Percentiles rank a stretch among this genome's conserved stretches.
phyloP scores from a whole-genome alignment of 1,139 yeast genomes.

The Candida smagusa region DNA sequence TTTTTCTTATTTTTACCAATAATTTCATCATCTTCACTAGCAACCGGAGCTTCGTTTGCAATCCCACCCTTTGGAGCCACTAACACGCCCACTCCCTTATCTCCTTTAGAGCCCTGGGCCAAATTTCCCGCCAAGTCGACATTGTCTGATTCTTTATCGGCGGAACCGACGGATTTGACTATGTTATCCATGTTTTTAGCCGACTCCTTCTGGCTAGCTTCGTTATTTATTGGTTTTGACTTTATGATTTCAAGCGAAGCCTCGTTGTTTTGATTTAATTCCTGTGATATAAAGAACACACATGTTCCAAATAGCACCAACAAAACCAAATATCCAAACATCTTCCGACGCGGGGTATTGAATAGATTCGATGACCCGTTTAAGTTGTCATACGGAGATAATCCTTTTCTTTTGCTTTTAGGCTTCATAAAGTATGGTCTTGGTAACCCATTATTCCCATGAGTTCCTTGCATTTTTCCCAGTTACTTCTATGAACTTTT shows the following conservation, averaged over 20 bases:
- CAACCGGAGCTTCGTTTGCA: conserved; percentile 49
- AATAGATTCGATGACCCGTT: conserved; percentile 27
- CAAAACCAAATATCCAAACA: conserved; percentile 38
- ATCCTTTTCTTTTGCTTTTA: conserved; percentile 24
- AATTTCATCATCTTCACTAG: conserved; percentile 37
- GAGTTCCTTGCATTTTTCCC: conserved; percentile 42
- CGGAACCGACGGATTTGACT: conserved; percentile 21
- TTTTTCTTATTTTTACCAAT: conserved; percentile 17
- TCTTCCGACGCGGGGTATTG: conserved; percentile 36
- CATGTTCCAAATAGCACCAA: conserved; percentile 35
- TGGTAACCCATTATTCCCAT: conserved; percentile 43
- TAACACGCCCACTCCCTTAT: conserved; percentile 39
- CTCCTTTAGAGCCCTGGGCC: conserved; percentile 43
- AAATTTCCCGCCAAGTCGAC: conserved; percentile 40
- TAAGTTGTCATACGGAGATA: conserved; percentile 36
- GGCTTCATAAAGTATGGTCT: conserved; percentile 52
- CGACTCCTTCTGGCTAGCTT: conserved; percentile 8
- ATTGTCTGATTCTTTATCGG: conserved; percentile 29
- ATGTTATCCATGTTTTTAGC: conserved; percentile 24
- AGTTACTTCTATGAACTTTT: background rate
- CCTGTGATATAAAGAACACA: conserved; percentile 38
- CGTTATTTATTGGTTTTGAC: background rate
- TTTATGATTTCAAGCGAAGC: conserved; percentile 28
- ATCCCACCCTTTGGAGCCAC: conserved; percentile 53
- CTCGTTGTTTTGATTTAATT: conserved; percentile 28